Percentiles rank a stretch among this genome's conserved stretches.
Evolutionary conservation across 495 filamentous ascomycete genomes (phyloP).

Genomic region (Neurospora sp.): DNA sequence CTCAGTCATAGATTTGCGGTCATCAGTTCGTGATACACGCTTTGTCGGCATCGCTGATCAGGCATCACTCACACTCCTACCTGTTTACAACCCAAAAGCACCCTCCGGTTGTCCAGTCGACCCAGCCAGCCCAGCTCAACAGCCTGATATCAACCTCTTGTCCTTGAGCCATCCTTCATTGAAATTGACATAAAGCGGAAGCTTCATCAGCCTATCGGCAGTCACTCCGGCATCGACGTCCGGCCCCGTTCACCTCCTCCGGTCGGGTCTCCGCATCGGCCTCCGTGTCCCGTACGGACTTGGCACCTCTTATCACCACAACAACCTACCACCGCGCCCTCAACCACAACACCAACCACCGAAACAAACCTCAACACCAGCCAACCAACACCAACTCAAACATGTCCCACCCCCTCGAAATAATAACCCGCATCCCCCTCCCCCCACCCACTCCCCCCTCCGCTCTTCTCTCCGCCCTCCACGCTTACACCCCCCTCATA

Average conservation of each 20-base stretch:
- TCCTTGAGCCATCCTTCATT: not conserved
- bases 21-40: not conserved
- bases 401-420: slow-evolving; percentile 11
- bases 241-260: not conserved
- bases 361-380: not conserved
- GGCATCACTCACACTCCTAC: not conserved
- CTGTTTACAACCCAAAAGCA: not conserved
- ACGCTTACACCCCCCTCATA: slow-evolving; percentile 28
- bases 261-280: not conserved
- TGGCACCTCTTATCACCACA: not conserved
- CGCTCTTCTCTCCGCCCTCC: slow-evolving; percentile 18
- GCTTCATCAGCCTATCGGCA: not conserved
- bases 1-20: not conserved
- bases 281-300: not conserved
- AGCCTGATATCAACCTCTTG: not conserved
- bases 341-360: not conserved
- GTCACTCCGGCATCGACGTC: not conserved
- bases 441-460: slow-evolving; percentile 18
- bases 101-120: not conserved
- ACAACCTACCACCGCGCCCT: not conserved
- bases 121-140: not conserved
- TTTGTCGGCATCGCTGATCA: not conserved
- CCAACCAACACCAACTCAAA: no score
- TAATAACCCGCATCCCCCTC: slow-evolving; percentile 27
- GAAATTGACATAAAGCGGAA: not conserved